Evolutionary conservation across 768 basidiomycete species (phyloP).

Genomic region (Auriscalpium microsporum): DNA sequence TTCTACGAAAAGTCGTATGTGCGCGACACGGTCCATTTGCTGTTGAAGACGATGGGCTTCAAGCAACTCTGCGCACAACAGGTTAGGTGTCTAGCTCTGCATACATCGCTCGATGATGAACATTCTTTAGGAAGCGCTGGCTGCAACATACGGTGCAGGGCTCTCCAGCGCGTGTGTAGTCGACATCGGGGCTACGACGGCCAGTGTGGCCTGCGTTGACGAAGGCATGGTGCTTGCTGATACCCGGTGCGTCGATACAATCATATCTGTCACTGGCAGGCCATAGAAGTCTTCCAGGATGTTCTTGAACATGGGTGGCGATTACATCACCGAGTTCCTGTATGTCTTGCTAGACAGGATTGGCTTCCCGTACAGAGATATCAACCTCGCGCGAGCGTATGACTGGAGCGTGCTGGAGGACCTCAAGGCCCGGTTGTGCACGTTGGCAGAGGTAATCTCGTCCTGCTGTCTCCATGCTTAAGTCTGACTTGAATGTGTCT

Average conservation of each 20-base stretch:
- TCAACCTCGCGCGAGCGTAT: slow-evolving; percentile 66
- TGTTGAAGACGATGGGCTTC: slow-evolving; percentile 80
- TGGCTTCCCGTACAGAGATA: slow-evolving; percentile 80
- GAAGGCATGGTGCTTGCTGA: slow-evolving; percentile 86
- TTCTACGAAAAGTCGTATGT: slow-evolving; percentile 82
- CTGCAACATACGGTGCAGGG: slow-evolving; percentile 92
- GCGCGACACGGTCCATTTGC: slow-evolving; percentile 61
- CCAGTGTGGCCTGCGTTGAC: slow-evolving; percentile 87
- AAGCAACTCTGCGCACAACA: slow-evolving; percentile 90
- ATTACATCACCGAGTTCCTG: slow-evolving; percentile 90
- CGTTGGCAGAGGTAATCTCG: slow-evolving; percentile 70
- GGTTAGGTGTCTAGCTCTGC: slow-evolving; percentile 30
- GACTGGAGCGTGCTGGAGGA: slow-evolving; percentile 93
- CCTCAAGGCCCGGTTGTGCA: slow-evolving; percentile 77
- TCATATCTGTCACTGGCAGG: not conserved
- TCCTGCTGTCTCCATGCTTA: too few relatives aligned
- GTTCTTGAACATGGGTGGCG: slow-evolving; percentile 80
- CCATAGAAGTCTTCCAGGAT: slow-evolving; percentile 36
- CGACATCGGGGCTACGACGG: slow-evolving; percentile 81
- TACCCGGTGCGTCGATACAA: slow-evolving; percentile 50
- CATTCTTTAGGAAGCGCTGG: slow-evolving; percentile 67
- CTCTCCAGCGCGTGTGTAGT: slow-evolving; percentile 94
- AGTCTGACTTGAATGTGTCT: not conserved
- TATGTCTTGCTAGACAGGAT: slow-evolving; percentile 72
- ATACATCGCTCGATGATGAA: not conserved